Conservation (phyloP, 768 basidiomycete genomes). For the Tulasnella sp. region DNA sequence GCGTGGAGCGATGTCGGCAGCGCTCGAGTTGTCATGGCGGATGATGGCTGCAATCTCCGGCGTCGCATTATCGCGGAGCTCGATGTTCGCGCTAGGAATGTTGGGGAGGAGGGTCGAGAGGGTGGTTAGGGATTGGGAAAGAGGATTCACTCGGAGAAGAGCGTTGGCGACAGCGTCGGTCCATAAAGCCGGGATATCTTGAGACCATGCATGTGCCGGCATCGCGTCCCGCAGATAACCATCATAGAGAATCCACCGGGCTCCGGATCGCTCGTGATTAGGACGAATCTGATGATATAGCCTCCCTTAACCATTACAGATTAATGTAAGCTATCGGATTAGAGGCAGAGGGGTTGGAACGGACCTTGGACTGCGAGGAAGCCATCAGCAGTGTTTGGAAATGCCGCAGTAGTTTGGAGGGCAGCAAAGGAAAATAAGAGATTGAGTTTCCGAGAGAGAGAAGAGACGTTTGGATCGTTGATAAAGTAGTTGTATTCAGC, state of each 20-base stretch:
- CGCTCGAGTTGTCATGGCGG: slow-evolving; percentile 5
- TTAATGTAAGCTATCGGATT: no score
- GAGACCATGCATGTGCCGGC: slow-evolving; percentile 18
- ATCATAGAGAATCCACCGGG: slow-evolving; percentile 46
- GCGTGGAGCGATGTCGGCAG: not conserved
- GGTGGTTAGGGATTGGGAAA: slow-evolving; percentile 29
- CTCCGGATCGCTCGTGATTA: slow-evolving; percentile 40
- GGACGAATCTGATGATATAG: slow-evolving; percentile 46
- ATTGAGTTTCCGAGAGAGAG: slow-evolving; percentile 42
- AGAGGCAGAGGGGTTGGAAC: not conserved
- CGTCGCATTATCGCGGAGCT: slow-evolving; percentile 11
- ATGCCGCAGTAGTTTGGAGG: slow-evolving; percentile 41
- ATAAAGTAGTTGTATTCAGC: slow-evolving; percentile 41
- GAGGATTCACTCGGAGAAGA: slow-evolving; percentile 37
- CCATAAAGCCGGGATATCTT: slow-evolving; percentile 36
- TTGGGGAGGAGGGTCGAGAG: slow-evolving; percentile 32
- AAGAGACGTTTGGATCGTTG: slow-evolving; percentile 41
- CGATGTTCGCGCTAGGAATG: slow-evolving; percentile 32
- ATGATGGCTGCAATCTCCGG: slow-evolving; percentile 14
- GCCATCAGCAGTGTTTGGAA: slow-evolving; percentile 38
- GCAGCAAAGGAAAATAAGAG: slow-evolving; percentile 46
- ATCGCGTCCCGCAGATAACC: slow-evolving; percentile 37
- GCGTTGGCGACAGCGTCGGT: slow-evolving; percentile 30
- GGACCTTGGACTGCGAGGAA: slow-evolving; percentile 43
- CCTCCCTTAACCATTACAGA: not conserved